Conservation (phyloP, 2,329 filamentous ascomycete genomes). For the Rhytidhysteron rufulum region DNA sequence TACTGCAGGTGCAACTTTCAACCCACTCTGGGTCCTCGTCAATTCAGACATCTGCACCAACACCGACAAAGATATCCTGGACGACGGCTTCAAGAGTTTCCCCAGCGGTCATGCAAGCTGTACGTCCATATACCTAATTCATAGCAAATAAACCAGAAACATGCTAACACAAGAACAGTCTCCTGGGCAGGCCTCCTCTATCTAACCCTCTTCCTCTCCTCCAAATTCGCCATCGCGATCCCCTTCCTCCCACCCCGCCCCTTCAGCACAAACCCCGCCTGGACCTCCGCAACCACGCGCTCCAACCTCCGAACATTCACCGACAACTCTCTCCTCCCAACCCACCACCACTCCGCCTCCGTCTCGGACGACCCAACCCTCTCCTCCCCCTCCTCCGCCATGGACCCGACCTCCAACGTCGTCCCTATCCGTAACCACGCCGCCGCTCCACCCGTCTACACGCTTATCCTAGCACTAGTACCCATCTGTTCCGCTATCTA, state of each 20-base stretch:
- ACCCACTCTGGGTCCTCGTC: conserved; percentile 64
- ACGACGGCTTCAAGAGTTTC: conserved; percentile 84
- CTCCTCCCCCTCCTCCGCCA: background rate
- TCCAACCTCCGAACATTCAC: conserved; percentile 7
- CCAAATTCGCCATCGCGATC: conserved; percentile 72
- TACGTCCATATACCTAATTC: conserved; percentile 30
- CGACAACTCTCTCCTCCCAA: conserved; percentile 41
- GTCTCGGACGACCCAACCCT: conserved; percentile 32
- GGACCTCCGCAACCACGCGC: conserved; percentile 36
- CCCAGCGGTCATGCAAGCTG: conserved; percentile 72
- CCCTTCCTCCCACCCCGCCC: conserved; percentile 60
- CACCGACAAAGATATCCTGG: conserved; percentile 55
- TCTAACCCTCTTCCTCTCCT: conserved; percentile 80
- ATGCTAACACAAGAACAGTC: conserved; percentile 42
- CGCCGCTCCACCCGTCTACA: conserved; percentile 78
- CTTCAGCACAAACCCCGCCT: conserved; percentile 47
- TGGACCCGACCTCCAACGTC: conserved; percentile 22
- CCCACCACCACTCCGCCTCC: conserved; percentile 47
- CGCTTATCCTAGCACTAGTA: conserved; percentile 65
- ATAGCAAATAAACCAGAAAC: conserved; percentile 1
- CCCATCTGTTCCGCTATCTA: conserved; percentile 75
- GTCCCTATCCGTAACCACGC: conserved; percentile 65
- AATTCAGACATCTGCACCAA: conserved; percentile 72
- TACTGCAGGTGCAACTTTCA: conserved; percentile 51
- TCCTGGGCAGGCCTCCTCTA: conserved; percentile 79